Base-by-base conservation (phyloP, 2,329 filamentous ascomycete species). In the Exophiala sp. region DNA sequence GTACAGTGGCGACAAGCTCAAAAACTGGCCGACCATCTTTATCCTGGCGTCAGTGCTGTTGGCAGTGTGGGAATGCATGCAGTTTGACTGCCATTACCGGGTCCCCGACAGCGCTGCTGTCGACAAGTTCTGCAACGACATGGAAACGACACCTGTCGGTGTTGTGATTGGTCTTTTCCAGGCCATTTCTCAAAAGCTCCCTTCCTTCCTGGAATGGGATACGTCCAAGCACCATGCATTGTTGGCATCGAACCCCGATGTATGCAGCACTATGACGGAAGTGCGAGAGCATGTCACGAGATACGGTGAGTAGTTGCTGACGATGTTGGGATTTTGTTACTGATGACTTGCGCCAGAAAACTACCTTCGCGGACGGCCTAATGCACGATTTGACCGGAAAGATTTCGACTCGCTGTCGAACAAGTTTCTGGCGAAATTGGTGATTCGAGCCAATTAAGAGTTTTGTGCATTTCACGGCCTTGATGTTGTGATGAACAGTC, bases 21-120 rank as follows among this genome's bases (percentile, higher is more conserved):
- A 95, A 81, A 95, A 96, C 74, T 97, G 91, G 91, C 91, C 91
- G 1, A 96, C 90, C 42, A 97, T 97, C 67, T 97, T 96, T 78
- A 94, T 97, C 80, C 78, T 96, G 48, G 91, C 90, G 8, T 90
- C 88, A 3, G 93, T 97, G 57, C 80, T 97, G 27, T 78, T 97
- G 41, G 88, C 88, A 9, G 88, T 97, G 16, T 97, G 91, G 91
- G 91, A 97, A 69, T 86, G 95, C 77, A 96, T 97, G 82, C 90
- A 97, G 69, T 97, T 96, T 65, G 91, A 97, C 72, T 94, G 87
- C 77, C 88, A 95, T 72, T 97, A 95, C 77, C 86, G 91, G 45
- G 84, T 94, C 2, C 88, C 87, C 3, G 90, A 96, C 66, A 79
- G 85, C 46, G 77, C 79, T 43, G 85, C 86, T 3, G 90, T 95